Evolutionary conservation across 192 early-diverging fungal species (phyloP).

Genomic region (Radiomyces spectabilis): DNA sequence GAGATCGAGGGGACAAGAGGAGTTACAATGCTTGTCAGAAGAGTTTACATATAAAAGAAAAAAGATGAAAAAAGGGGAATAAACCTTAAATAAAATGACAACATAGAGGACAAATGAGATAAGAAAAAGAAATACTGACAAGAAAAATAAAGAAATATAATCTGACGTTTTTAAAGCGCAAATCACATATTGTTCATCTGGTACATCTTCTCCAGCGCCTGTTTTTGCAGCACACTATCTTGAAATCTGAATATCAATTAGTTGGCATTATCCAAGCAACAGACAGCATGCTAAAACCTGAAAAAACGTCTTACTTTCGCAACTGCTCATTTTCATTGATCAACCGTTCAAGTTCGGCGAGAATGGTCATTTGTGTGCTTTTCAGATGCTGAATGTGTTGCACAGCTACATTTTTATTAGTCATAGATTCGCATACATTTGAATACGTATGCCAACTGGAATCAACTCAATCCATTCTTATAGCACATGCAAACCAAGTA

Average conservation of each 20-base stretch:
- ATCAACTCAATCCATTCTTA: too few relatives aligned
- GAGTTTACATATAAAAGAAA: too few relatives aligned
- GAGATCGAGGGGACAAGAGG: background rate
- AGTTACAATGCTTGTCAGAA: background rate
- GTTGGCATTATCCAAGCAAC: background rate
- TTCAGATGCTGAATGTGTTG: slow-evolving; percentile 33
- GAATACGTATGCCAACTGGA: too few relatives aligned
- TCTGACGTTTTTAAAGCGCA: too few relatives aligned
- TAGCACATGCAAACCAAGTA: too few relatives aligned
- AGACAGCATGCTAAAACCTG: background rate
- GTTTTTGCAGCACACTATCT: slow-evolving; percentile 21
- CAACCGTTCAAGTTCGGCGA: slow-evolving; percentile 20
- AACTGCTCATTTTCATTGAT: slow-evolving; percentile 21
- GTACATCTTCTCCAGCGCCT: slow-evolving; percentile 17
- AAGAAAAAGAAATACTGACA: too few relatives aligned
- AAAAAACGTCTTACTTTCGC: slow-evolving; percentile 10
- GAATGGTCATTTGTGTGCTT: slow-evolving; percentile 18
- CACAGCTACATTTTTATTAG: slow-evolving; percentile 16
- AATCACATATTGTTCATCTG: slow-evolving; percentile 7
- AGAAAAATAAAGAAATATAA: too few relatives aligned
- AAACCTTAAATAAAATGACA: too few relatives aligned
- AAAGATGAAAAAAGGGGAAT: too few relatives aligned
- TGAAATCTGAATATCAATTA: slow-evolving; percentile 14
- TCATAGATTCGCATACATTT: too few relatives aligned
- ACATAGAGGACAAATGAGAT: too few relatives aligned